Evolutionary conservation across 352 stramenopile species (phyloP).

Genomic region (Phytophthora sansomeana): DNA sequence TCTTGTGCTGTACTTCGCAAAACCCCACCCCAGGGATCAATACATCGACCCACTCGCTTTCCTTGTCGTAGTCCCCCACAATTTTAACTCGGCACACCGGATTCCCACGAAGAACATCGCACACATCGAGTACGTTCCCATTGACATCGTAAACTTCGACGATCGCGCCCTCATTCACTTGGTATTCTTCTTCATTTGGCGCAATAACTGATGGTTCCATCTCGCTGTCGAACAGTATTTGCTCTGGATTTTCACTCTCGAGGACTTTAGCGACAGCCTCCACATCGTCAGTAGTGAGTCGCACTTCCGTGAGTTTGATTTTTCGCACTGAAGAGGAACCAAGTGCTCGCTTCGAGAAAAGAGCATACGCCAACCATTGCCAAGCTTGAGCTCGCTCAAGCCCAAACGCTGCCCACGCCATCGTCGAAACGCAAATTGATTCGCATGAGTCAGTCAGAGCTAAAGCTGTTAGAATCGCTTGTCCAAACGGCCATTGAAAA

Average conservation of each 20-base stretch:
- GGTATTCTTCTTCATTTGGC: not conserved
- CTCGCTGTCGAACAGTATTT: conserved; percentile 1
- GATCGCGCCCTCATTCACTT: not conserved
- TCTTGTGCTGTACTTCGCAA: not conserved
- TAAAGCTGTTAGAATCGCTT: not conserved
- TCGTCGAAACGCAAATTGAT: not conserved
- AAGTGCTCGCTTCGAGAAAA: conserved; percentile 8
- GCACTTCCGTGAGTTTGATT: conserved; percentile 2
- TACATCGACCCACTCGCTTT: conserved; percentile 3
- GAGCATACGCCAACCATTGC: conserved; percentile 10
- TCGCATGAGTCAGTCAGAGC: conserved; percentile 1
- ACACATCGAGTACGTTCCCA: not conserved
- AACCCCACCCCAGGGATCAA: conserved; percentile 4
- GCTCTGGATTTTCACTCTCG: not conserved
- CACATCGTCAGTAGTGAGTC: not conserved
- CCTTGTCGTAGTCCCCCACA: not conserved
- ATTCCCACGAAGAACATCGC: conserved; percentile 1
- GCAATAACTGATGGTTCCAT: not conserved
- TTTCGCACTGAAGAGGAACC: not conserved
- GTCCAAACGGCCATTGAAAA: not conserved
- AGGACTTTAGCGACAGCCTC: not conserved
- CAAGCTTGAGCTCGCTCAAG: not conserved
- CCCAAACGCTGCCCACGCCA: too few relatives aligned
- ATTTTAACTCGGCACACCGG: not conserved
- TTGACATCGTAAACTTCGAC: not conserved